Percentiles rank a stretch among this genome's conserved stretches.
These are phyloP conservation scores for Cardamine resedifolia DNA, from an alignment of 345 rosid genomes.

Conservation along the genomic window DNA sequence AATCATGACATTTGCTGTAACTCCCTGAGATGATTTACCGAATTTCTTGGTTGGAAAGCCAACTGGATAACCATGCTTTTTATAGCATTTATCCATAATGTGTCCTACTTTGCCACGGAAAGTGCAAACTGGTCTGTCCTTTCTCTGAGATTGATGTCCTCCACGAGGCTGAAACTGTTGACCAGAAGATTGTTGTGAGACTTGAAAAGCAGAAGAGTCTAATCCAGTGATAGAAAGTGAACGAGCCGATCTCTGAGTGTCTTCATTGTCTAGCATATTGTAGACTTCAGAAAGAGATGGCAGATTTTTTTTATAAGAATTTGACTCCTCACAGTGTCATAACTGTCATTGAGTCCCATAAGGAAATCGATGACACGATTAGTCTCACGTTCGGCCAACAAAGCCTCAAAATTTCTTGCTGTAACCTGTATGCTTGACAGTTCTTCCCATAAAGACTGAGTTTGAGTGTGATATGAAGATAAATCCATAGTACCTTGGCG, in stretches of 20 bases:
- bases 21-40: too few species aligned
- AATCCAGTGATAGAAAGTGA: too few species aligned
- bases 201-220: neutral
- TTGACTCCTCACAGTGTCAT: neutral
- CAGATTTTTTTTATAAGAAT: neutral
- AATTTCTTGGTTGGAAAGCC: neutral
- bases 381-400: neutral
- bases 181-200: neutral
- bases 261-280: neutral
- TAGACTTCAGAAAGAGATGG: neutral
- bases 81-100: neutral
- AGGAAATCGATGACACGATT: neutral
- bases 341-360: neutral
- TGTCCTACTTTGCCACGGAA: neutral
- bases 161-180: too few species aligned
- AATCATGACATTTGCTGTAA: neutral
- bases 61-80: neutral
- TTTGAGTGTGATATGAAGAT: too few species aligned
- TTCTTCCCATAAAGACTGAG: neutral
- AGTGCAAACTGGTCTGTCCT: neutral
- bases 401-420: rapidly evolving
- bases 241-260: neutral
- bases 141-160: neutral
- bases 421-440: neutral
- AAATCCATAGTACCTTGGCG: too few species aligned